These are phyloP conservation scores for Scutellaria minor DNA, from an alignment of 257 asterid genomes.

Conservation along the genomic window DNA sequence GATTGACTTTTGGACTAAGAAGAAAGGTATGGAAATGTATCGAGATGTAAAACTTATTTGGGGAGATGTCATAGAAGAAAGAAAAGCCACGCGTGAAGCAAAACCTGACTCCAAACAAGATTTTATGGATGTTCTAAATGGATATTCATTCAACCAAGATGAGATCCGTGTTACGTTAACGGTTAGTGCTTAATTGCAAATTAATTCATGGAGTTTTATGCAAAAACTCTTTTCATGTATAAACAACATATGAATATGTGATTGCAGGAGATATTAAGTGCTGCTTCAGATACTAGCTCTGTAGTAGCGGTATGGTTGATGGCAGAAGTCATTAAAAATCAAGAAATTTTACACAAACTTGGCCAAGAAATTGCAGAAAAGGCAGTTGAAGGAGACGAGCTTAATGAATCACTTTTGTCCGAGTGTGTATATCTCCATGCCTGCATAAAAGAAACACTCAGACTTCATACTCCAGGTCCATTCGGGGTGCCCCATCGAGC, in stretches of 20 bases:
- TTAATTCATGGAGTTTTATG: too few species aligned
- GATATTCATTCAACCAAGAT: too few species aligned
- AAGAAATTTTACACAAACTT: conserved; percentile 20
- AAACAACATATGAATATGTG: too few species aligned
- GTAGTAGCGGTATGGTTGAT: conserved; percentile 32
- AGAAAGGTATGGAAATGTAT: conserved; percentile 7
- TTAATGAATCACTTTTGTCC: conserved; percentile 31
- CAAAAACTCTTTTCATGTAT: too few species aligned
- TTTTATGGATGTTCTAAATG: too few species aligned
- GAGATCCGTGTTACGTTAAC: neutral
- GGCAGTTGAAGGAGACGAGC: conserved; percentile 21
- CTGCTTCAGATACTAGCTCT: conserved; percentile 17
- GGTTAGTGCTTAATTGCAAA: neutral
- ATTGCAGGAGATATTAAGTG: conserved; percentile 31
- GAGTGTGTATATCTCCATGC: conserved; percentile 33
- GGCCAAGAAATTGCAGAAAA: conserved; percentile 27
- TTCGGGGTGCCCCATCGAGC: conserved; percentile 38
- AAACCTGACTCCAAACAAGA: too few species aligned
- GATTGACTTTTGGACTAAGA: conserved; percentile 31
- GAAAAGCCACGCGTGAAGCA: neutral
- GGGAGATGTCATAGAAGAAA: conserved; percentile 26
- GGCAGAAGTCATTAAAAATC: conserved; percentile 29
- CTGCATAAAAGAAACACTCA: conserved; percentile 37
- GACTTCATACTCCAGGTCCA: conserved; percentile 38
- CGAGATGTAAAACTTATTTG: conserved; percentile 4